Base-by-base conservation (phyloP, 1,139 yeast species). In the Sporopachydermia cereana region DNA sequence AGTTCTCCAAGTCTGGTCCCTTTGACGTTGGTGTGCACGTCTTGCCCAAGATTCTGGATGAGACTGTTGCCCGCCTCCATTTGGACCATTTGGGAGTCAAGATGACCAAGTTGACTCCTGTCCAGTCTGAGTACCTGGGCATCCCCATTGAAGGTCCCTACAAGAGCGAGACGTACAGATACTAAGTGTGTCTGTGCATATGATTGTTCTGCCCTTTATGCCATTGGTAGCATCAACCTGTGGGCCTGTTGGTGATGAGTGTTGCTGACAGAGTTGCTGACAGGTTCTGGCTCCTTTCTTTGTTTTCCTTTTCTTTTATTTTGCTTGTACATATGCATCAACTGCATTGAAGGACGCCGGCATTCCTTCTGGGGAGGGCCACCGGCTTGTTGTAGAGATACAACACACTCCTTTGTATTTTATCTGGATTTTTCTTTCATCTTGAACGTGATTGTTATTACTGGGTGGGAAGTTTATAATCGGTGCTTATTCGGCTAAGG, bases 81-180 rank as follows among this genome's bases (percentile, higher is more conserved):
- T 84, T 91, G 72, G 85, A 72, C 66, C 96, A 91, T 76, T 81
- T 91, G 66, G 95, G 94, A 68, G 98, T 81, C 60, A 78, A 77
- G 71, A 83, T 91, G 67, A 77, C 95, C 60, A 72, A 71, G 56
- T 81, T 91, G 68, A 68, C 91, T 56, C 59, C 67, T 46, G 86
- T 69, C 57, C 99, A 91, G 80, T 79, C 96, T 60, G 96, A 88
- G 56, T 91, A 91, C 84, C 83, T 93, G 69, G 93, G 94, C 65
- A 72, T 91, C 59, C 89, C 96, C 63, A 66, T 69, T 62, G 84
- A 81, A 69, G 99, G 99, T 76, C 99, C 99, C 62, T 91, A 63
- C 94, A 91, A 91, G 84, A 82, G 96, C 64, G 98, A 91, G 61
- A 85, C 81, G 74, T 91, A 91, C 95, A 86, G 96, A 79, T 91